Percentiles rank a stretch among this genome's conserved stretches.
Evolutionary conservation across 768 basidiomycete genomes (phyloP).

Genomic region (Collybia sp.): DNA sequence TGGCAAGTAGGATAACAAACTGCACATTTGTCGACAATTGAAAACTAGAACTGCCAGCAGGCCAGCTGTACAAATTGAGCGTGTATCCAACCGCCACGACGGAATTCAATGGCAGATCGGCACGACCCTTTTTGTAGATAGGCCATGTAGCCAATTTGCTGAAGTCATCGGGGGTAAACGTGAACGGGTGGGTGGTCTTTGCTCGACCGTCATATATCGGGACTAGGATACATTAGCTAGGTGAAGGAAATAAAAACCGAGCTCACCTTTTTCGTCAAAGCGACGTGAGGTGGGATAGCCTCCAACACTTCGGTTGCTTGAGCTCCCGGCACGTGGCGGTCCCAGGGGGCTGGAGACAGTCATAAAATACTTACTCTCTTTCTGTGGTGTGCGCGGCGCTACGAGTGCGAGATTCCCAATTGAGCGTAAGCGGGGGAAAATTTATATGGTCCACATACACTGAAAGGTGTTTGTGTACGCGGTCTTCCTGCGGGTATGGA

Average conservation of each 20-base stretch:
- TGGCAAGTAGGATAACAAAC: not conserved
- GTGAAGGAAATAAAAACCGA: not conserved
- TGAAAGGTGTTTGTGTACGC: not conserved
- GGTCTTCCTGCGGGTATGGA: not conserved
- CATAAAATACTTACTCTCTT: not conserved
- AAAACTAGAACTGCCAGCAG: not conserved
- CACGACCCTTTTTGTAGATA: not conserved
- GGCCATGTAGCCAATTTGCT: not conserved
- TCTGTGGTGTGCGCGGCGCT: not conserved
- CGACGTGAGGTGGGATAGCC: not conserved
- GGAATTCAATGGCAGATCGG: not conserved
- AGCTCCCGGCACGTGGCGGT: too few relatives aligned
- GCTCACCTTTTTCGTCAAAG: not conserved
- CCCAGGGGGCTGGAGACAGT: not conserved
- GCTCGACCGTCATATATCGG: slow-evolving; percentile 5
- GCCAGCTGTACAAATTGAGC: not conserved
- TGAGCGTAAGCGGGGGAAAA: not conserved
- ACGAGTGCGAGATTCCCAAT: not conserved
- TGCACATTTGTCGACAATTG: not conserved
- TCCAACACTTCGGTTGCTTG: not conserved
- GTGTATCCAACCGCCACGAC: slow-evolving; percentile 1
- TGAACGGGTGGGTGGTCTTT: not conserved
- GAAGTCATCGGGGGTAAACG: not conserved
- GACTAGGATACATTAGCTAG: not conserved
- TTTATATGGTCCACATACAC: not conserved